Evolutionary conservation across 2,329 filamentous ascomycete genomes (phyloP), one percentile per base, ranked within the genome.

Genomic region (Bipolaris sorokiniana): DNA sequence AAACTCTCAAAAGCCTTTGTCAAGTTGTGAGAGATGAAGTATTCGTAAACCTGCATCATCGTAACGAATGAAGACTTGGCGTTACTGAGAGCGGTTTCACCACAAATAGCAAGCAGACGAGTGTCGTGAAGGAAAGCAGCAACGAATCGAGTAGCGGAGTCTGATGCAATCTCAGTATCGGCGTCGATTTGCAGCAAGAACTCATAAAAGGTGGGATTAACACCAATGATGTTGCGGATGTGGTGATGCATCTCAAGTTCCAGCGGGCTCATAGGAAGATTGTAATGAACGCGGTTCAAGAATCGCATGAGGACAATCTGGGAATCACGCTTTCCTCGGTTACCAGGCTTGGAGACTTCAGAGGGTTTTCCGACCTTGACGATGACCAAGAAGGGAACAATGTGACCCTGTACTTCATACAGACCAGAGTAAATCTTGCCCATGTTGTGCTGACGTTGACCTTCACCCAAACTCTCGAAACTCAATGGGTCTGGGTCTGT

Each of bases 21-120:
- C 67, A 99, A 80, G 76, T 98, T 96, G 83, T 99, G 94, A 49
- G 94, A 98, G 71, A 99, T 99, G 82, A 93, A 99, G 84, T 99
- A 99, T 79, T 99, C 94, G 83, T 98, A 99, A 33, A 99, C 94
- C 79, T 99, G 95, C 76, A 99, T 99, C 94, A 98, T 98, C 49
- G 95, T 99, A 66, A 96, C 87, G 72, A 96, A 92, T 1, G 94
- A 97, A 6, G 90, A 85, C 77, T 97, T 97, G 58, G 92, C 90
- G 74, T 99, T 99, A 62, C 89, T 93, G 46, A 99, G 83, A 15
- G 90, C 90, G 0, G 95, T 99, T 79, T 99, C 95, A 79, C 95
- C 95, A 72, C 95, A 99, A 47, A 95, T 87, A 53, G 90, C 95
- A 71, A 97, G 94, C n/a, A 98, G 83, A 54, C 91, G 89, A 23